phyloP scores from a whole-genome alignment of 192 early-diverging fungal species.

The Rhizoclosmatium globosum region DNA sequence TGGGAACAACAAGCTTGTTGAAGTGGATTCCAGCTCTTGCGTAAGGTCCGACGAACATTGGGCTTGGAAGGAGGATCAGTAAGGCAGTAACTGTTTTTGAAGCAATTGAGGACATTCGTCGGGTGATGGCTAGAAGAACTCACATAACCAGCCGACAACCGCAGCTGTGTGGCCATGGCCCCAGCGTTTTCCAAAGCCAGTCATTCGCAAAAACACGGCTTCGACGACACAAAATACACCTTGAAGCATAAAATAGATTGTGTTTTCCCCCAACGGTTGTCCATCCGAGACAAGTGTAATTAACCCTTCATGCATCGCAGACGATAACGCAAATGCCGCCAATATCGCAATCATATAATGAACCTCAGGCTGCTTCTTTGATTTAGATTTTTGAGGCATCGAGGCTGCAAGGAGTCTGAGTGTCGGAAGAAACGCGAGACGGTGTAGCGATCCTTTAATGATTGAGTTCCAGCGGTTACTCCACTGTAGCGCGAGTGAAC shows the following conservation, averaged over 20 bases:
- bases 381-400: neutral
- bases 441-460: conserved; percentile 15
- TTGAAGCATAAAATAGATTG: conserved; percentile 3
- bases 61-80: neutral
- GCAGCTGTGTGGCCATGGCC: neutral
- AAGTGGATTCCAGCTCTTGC: neutral
- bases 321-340: neutral
- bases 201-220: neutral
- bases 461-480: conserved; percentile 13
- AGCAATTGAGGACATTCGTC: no score
- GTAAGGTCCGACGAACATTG: conserved; percentile 9
- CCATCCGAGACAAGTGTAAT: neutral
- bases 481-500: neutral
- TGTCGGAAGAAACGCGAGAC: conserved; percentile 2
- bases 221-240: neutral
- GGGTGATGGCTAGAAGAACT: neutral
- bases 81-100: neutral
- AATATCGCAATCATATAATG: neutral
- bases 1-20: neutral
- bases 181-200: neutral
- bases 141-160: neutral
- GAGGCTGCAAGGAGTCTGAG: neutral
- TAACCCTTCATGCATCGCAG: neutral
- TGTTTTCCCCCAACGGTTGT: neutral
- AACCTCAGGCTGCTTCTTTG: neutral